phyloP scores from a whole-genome alignment of 164 flowering plant genomes.

The Vitis rotundifolia region DNA sequence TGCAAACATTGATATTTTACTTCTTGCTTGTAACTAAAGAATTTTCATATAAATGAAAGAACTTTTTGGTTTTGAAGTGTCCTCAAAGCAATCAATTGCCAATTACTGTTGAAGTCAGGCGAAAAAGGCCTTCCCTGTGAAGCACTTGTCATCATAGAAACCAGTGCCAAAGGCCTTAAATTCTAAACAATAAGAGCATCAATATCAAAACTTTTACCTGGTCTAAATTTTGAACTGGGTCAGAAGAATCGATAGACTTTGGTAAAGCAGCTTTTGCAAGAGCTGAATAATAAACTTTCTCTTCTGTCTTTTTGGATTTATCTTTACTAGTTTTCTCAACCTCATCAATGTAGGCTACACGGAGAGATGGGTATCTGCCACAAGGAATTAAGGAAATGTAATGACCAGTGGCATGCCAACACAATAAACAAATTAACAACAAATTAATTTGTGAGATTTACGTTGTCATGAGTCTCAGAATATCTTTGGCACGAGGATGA shows the following conservation, averaged over 20 bases:
- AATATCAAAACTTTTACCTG: conserved; percentile 35
- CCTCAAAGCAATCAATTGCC: too few relatives aligned
- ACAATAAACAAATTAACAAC: background rate
- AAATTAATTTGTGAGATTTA: conserved; percentile 18
- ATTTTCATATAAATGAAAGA: too few relatives aligned
- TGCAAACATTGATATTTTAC: too few relatives aligned
- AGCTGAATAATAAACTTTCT: conserved; percentile 55
- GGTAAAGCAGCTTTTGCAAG: conserved; percentile 57
- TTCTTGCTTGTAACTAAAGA: too few relatives aligned
- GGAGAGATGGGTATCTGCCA: conserved; percentile 57
- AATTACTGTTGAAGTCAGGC: too few relatives aligned
- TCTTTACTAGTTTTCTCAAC: conserved; percentile 49
- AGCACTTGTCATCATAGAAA: background rate
- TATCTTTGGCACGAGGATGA: conserved; percentile 59
- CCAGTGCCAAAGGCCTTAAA: background rate
- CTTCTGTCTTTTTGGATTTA: conserved; percentile 27
- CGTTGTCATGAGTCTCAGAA: conserved; percentile 62
- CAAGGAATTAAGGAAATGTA: conserved; percentile 1
- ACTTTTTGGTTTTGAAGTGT: too few relatives aligned
- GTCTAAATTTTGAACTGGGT: conserved; percentile 49
- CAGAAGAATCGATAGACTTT: conserved; percentile 43
- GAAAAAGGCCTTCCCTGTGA: background rate
- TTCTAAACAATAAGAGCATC: background rate
- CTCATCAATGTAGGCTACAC: conserved; percentile 68
- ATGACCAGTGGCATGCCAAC: background rate